Evolutionary conservation across 306 rosid genomes (phyloP).

Genomic region (Delonix regia): DNA sequence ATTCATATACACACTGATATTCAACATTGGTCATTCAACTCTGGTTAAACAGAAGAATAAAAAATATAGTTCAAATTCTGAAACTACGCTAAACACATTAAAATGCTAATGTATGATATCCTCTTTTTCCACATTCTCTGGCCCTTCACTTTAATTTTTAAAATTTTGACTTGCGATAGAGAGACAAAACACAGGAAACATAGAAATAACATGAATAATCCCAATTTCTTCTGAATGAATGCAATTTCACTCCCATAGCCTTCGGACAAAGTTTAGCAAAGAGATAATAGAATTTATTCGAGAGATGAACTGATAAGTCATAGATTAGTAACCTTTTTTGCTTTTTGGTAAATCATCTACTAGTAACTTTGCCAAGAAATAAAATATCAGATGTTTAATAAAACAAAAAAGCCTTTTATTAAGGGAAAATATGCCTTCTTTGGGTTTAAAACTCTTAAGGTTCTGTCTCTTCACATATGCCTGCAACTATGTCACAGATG

Average conservation of each 20-base stretch:
- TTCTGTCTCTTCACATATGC: not conserved
- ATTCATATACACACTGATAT: constrained; percentile 12
- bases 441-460: not conserved
- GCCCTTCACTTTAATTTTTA: not conserved
- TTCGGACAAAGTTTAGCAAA: not conserved
- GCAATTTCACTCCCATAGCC: not conserved
- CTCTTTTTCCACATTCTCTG: not conserved
- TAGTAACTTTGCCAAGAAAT: not conserved
- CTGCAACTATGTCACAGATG: too few species aligned
- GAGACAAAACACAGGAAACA: not conserved
- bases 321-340: not conserved
- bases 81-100: not conserved
- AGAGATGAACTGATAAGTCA: not conserved
- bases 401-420: not conserved
- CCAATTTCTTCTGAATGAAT: not conserved
- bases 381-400: not conserved
- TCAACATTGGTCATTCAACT: not conserved
- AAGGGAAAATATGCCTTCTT: not conserved
- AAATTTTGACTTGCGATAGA: not conserved
- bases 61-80: not conserved
- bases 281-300: not conserved
- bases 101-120: not conserved
- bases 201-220: not conserved
- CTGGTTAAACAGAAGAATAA: not conserved
- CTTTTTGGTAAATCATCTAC: not conserved